Percentiles rank a stretch among this genome's conserved stretches.
These are phyloP conservation scores for Aspergillus fijiensis DNA, from an alignment of 2,329 filamentous ascomycete genomes.

Conservation along the genomic window DNA sequence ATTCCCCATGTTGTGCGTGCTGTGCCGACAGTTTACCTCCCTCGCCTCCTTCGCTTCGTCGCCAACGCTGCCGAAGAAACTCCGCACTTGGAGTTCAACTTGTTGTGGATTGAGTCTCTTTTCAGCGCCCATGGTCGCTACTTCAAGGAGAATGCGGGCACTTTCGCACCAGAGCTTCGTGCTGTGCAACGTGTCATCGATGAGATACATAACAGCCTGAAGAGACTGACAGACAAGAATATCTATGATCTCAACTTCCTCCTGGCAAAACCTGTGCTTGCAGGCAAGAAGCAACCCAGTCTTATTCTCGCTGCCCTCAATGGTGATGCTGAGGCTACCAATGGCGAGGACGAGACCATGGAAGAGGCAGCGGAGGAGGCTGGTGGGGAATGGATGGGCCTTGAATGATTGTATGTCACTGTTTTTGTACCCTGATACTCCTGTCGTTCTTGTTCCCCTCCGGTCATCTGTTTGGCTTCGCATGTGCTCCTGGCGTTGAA, in stretches of 20 bases:
- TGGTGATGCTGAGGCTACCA: slow-evolving; percentile 15
- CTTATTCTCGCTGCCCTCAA: slow-evolving; percentile 29
- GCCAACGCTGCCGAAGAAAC: slow-evolving; percentile 84
- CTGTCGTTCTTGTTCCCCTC: slow-evolving; percentile 10
- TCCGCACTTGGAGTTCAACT: slow-evolving; percentile 90
- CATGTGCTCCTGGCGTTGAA: slow-evolving; percentile 33
- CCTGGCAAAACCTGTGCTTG: slow-evolving; percentile 52
- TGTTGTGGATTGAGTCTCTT: slow-evolving; percentile 83
- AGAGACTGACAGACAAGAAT: slow-evolving; percentile 82
- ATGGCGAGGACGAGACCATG: slow-evolving; percentile 29
- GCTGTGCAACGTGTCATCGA: slow-evolving; percentile 77
- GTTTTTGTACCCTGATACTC: slow-evolving; percentile 21
- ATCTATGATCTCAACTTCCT: slow-evolving; percentile 86
- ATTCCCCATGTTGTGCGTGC: slow-evolving; percentile 75
- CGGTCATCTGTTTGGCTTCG: slow-evolving; percentile 23
- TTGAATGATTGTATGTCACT: slow-evolving; percentile 43
- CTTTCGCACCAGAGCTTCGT: slow-evolving; percentile 80
- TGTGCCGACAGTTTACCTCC: slow-evolving; percentile 81
- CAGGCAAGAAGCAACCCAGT: slow-evolving; percentile 27
- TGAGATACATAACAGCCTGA: slow-evolving; percentile 78
- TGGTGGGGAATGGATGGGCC: slow-evolving; percentile 55
- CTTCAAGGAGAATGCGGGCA: slow-evolving; percentile 75
- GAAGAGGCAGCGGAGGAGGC: slow-evolving; percentile 37
- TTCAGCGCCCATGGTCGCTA: slow-evolving; percentile 81
- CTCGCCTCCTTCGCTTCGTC: slow-evolving; percentile 80